Conservation (phyloP, 2,329 filamentous ascomycete species). For the Penicillium janthinellum region DNA sequence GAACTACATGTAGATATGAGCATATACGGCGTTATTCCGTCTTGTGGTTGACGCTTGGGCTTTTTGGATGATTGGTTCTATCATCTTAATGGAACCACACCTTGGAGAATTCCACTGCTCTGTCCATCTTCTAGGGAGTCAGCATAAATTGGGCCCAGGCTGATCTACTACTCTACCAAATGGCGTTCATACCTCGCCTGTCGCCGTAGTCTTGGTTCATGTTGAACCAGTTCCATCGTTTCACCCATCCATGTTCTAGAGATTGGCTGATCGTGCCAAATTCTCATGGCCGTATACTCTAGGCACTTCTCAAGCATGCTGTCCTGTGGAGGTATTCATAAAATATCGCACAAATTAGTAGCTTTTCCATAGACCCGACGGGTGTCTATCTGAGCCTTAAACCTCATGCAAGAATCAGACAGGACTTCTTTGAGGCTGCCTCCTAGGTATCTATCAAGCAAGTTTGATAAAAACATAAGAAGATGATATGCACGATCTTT, state of each 20-base stretch:
- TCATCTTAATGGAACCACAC: constrained; percentile 28
- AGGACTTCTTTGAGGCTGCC: too few relatives aligned
- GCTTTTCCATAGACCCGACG: too few relatives aligned
- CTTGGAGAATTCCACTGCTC: constrained; percentile 7
- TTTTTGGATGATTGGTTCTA: constrained; percentile 24
- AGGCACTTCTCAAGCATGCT: background rate
- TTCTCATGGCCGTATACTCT: background rate
- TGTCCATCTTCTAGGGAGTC: background rate
- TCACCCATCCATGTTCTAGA: background rate
- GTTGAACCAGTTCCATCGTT: background rate
- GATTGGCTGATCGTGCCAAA: background rate
- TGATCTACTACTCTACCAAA: background rate
- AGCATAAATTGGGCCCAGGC: background rate
- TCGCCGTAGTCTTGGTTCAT: background rate
- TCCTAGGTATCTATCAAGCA: background rate
- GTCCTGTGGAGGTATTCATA: too few relatives aligned
- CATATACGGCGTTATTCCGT: constrained; percentile 40
- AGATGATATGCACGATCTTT: background rate
- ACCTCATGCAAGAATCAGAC: too few relatives aligned
- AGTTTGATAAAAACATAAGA: background rate
- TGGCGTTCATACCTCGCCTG: background rate
- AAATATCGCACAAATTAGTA: too few relatives aligned
- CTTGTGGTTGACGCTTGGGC: constrained; percentile 25
- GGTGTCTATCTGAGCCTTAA: too few relatives aligned
- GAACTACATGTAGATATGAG: constrained; percentile 45